phyloP scores from a whole-genome alignment of 73 alveolate genomes.

The Paramecium sonneborni region DNA sequence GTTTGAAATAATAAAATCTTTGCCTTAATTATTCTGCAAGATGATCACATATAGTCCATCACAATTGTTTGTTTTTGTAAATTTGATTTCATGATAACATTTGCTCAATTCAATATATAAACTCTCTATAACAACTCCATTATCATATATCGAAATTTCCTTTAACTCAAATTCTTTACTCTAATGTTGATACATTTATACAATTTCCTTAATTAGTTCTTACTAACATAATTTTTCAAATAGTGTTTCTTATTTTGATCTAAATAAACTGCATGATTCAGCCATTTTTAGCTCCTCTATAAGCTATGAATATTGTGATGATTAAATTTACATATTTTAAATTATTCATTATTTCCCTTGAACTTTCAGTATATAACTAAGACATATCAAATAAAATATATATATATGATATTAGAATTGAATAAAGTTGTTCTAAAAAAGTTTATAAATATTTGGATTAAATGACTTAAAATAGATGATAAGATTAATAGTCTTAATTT shows the following conservation, averaged over 20 bases:
- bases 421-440: too few species aligned
- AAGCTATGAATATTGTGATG: not conserved
- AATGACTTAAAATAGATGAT: not conserved
- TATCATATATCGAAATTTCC: not conserved
- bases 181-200: not conserved
- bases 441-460: too few species aligned
- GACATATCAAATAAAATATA: not conserved
- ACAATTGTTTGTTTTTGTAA: not conserved
- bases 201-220: not conserved
- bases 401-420: not conserved
- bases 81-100: not conserved
- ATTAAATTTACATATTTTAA: not conserved
- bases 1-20: not conserved
- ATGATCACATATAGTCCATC: constrained; percentile 3
- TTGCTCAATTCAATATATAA: not conserved
- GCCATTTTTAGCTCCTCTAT: constrained; percentile 1
- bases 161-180: not conserved
- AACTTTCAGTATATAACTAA: not conserved
- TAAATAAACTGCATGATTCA: not conserved
- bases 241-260: not conserved
- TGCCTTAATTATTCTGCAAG: not conserved
- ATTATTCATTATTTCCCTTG: not conserved
- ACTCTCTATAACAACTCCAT: not conserved
- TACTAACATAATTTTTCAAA: constrained; percentile 9
- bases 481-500: not conserved